Conservation (phyloP, 2,329 filamentous ascomycete genomes). For the Aotearoamyces nothofagi region DNA sequence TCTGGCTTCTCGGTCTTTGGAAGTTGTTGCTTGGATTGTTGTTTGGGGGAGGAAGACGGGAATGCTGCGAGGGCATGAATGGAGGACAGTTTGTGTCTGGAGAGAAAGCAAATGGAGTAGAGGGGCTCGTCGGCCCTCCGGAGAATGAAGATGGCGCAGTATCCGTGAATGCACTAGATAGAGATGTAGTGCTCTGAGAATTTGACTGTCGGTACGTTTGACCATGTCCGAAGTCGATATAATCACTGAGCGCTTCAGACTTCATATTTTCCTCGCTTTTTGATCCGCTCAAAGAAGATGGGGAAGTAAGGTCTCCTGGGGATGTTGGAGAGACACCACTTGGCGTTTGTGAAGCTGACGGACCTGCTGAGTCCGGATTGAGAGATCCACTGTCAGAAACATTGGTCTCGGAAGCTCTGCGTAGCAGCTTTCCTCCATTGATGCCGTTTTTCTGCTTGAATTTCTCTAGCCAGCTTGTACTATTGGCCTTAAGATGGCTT, state of each 20-base stretch:
- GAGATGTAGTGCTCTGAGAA: slow-evolving; percentile 50
- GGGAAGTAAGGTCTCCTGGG: slow-evolving; percentile 47
- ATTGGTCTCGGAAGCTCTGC: slow-evolving; percentile 51
- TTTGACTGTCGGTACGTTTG: slow-evolving; percentile 46
- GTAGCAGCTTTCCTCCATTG: slow-evolving; percentile 26
- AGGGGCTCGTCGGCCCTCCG: slow-evolving; percentile 56
- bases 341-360: slow-evolving; percentile 46
- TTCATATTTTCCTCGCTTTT: slow-evolving; percentile 52
- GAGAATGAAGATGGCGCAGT: slow-evolving; percentile 52
- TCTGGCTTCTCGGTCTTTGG: slow-evolving; percentile 73
- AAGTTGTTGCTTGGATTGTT: slow-evolving; percentile 25
- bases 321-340: slow-evolving; percentile 59
- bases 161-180: slow-evolving; percentile 53
- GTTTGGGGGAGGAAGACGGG: slow-evolving; percentile 25
- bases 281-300: slow-evolving; percentile 54
- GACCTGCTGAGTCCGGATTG: slow-evolving; percentile 34
- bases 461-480: slow-evolving; percentile 73
- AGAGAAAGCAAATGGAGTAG: slow-evolving; percentile 59
- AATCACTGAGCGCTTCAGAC: slow-evolving; percentile 37
- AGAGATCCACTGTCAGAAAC: slow-evolving; percentile 51
- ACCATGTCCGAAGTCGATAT: slow-evolving; percentile 39
- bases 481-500: slow-evolving; percentile 55
- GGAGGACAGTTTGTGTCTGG: slow-evolving; percentile 56
- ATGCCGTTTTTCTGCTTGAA: slow-evolving; percentile 67
- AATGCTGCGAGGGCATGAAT: slow-evolving; percentile 41